phyloP scores from a whole-genome alignment of 2,329 filamentous ascomycete genomes.

The Zelopaecilomyces penicillatus region DNA sequence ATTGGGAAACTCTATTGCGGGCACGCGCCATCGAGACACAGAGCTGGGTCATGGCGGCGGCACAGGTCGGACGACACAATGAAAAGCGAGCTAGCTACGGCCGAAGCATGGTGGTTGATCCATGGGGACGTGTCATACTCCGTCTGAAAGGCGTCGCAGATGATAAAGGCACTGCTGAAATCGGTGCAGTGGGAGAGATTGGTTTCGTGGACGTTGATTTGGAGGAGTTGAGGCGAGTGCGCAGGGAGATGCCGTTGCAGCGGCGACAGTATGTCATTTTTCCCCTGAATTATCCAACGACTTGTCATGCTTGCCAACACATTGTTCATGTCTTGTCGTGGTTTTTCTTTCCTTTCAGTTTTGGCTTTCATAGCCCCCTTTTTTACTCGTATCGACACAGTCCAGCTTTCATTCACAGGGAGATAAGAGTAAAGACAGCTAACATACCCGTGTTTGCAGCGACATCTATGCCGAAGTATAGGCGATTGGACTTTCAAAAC shows the following conservation, averaged over 20 bases:
- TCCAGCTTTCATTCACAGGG: too few relatives aligned
- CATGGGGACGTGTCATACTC: slow-evolving; percentile 71
- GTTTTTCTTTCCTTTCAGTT: too few relatives aligned
- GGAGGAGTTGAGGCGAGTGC: slow-evolving; percentile 36
- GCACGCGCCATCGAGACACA: slow-evolving; percentile 84
- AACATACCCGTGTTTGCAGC: too few relatives aligned
- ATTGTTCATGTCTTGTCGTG: too few relatives aligned
- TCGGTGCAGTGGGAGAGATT: slow-evolving; percentile 36
- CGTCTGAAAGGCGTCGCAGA: slow-evolving; percentile 51
- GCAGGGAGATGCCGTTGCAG: slow-evolving; percentile 44
- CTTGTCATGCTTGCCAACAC: too few relatives aligned
- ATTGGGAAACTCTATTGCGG: slow-evolving; percentile 75
- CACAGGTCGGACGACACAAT: slow-evolving; percentile 66
- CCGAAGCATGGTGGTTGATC: slow-evolving; percentile 74
- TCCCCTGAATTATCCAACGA: neutral
- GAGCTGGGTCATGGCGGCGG: slow-evolving; percentile 77
- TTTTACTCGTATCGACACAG: too few relatives aligned
- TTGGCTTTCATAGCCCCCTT: too few relatives aligned
- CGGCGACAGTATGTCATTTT: slow-evolving; percentile 40
- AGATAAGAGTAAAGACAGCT: too few relatives aligned
- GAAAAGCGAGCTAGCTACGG: slow-evolving; percentile 75
- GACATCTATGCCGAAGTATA: too few relatives aligned
- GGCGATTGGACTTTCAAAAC: too few relatives aligned
- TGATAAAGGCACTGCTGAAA: slow-evolving; percentile 29
- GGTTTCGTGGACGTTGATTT: slow-evolving; percentile 49